Conservation (phyloP, 225 moss, liverwort and hornwort species). For the Physcomitrium patens region DNA sequence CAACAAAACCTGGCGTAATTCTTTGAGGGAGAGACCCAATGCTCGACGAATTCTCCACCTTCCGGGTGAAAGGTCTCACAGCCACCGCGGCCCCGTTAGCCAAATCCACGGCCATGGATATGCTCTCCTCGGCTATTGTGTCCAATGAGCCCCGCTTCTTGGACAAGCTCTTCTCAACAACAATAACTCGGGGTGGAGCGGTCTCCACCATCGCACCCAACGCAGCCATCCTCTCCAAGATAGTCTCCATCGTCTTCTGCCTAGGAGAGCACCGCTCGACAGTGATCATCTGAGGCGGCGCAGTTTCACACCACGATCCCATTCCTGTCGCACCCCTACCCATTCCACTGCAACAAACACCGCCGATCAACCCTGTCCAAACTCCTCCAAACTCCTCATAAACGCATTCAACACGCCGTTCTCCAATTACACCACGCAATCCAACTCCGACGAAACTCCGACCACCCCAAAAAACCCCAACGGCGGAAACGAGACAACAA, state of each 20-base stretch:
- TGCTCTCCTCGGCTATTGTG: constrained; percentile 39
- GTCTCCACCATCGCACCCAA: constrained; percentile 38
- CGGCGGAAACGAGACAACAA: too few relatives aligned
- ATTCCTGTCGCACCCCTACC: constrained; percentile 17
- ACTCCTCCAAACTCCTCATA: too few relatives aligned
- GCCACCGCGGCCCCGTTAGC: constrained; percentile 17
- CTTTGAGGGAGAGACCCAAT: neutral
- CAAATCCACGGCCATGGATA: constrained; percentile 36
- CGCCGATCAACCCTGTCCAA: neutral
- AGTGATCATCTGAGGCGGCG: constrained; percentile 44
- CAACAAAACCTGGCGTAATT: constrained; percentile 34
- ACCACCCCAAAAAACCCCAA: too few relatives aligned
- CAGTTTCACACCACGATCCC: constrained; percentile 39
- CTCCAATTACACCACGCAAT: too few relatives aligned
- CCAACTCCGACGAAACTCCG: too few relatives aligned
- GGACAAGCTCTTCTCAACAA: constrained; percentile 32
- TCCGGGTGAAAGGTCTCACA: constrained; percentile 31
- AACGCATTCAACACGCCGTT: too few relatives aligned
- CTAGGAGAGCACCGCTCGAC: constrained; percentile 42
- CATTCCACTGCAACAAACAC: constrained; percentile 7
- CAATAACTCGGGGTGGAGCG: constrained; percentile 36
- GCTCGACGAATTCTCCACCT: constrained; percentile 26
- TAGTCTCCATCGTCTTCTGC: constrained; percentile 49
- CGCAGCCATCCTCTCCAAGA: constrained; percentile 42
- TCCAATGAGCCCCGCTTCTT: constrained; percentile 32